Evolutionary conservation across 768 basidiomycete genomes (phyloP).

Genomic region (Suillus spraguei): DNA sequence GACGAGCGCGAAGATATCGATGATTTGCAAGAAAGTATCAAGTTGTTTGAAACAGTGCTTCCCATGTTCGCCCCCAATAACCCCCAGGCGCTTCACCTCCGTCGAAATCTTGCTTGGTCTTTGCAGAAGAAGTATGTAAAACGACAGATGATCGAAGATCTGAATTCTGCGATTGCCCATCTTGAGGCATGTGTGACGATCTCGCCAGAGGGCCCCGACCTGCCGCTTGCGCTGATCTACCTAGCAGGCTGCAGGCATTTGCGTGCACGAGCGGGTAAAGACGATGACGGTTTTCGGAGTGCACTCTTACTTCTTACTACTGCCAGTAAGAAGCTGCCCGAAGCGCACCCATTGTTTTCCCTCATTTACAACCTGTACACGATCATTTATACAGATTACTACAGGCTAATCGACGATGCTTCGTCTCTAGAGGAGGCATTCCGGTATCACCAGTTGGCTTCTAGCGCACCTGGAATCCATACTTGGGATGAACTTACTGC

Average conservation of each 20-base stretch:
- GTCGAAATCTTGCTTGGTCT: slow-evolving; percentile 16
- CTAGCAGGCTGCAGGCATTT: slow-evolving; percentile 12
- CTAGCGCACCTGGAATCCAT: slow-evolving; percentile 8
- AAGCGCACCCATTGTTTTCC: slow-evolving; percentile 10
- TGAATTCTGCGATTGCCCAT: slow-evolving; percentile 10
- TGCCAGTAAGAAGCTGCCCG: slow-evolving; percentile 11
- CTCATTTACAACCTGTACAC: neutral
- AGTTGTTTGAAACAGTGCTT: slow-evolving; percentile 15
- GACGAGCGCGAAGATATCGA: neutral
- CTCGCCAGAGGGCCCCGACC: slow-evolving; percentile 14
- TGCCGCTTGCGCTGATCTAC: neutral
- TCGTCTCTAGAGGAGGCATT: slow-evolving; percentile 18
- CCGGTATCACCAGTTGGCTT: slow-evolving; percentile 17
- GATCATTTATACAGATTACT: neutral
- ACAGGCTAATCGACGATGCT: neutral
- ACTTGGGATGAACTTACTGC: slow-evolving; percentile 13
- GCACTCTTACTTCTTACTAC: slow-evolving; percentile 3
- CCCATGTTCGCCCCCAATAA: slow-evolving; percentile 22
- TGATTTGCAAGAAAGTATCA: slow-evolving; percentile 21
- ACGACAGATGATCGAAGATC: neutral
- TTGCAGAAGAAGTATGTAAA: slow-evolving; percentile 12
- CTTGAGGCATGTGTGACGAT: slow-evolving; percentile 12
- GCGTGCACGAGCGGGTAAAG: neutral
- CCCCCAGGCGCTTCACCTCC: slow-evolving; percentile 8
- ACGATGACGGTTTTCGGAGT: slow-evolving; percentile 3